Evolutionary conservation across 257 asterid genomes (phyloP).

Genomic region (Coffea canephora): DNA sequence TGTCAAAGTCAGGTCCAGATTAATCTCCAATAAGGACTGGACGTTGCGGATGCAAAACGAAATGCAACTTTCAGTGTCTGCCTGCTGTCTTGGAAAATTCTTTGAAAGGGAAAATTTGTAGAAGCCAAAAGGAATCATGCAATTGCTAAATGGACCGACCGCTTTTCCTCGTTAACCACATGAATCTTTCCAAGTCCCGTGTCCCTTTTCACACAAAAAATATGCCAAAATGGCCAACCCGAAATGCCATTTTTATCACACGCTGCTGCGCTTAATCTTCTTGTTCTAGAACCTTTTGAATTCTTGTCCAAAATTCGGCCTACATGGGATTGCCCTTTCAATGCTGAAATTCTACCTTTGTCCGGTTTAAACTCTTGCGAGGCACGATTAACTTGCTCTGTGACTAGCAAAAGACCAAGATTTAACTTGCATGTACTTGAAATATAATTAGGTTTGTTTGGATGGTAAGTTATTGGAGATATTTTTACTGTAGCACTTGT

Average conservation of each 20-base stretch:
- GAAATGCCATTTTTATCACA: not conserved
- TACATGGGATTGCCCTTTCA: not conserved
- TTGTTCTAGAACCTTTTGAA: not conserved
- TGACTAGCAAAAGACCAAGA: no score
- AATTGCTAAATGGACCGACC: not conserved
- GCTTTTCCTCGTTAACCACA: not conserved
- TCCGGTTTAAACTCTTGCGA: not conserved
- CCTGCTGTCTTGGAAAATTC: slow-evolving; percentile 12
- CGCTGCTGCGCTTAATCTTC: not conserved
- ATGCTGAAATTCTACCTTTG: not conserved
- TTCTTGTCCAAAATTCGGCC: not conserved
- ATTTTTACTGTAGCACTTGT: no score
- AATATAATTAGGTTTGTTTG: no score
- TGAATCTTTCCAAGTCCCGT: not conserved
- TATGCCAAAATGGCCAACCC: not conserved
- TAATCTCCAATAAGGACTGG: not conserved
- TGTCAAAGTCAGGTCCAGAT: not conserved
- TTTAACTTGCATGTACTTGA: no score
- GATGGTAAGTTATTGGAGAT: no score
- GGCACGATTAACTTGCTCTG: no score
- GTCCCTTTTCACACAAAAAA: not conserved
- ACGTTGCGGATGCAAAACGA: not conserved
- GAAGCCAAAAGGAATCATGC: slow-evolving; percentile 5
- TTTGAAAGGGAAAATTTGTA: not conserved
- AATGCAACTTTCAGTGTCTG: not conserved